A percentile compares a stretch with the other conserved stretches of the same genome.
Evolutionary conservation across 257 asterid species (phyloP).

Genomic region (Cynanchum wilfordii): DNA sequence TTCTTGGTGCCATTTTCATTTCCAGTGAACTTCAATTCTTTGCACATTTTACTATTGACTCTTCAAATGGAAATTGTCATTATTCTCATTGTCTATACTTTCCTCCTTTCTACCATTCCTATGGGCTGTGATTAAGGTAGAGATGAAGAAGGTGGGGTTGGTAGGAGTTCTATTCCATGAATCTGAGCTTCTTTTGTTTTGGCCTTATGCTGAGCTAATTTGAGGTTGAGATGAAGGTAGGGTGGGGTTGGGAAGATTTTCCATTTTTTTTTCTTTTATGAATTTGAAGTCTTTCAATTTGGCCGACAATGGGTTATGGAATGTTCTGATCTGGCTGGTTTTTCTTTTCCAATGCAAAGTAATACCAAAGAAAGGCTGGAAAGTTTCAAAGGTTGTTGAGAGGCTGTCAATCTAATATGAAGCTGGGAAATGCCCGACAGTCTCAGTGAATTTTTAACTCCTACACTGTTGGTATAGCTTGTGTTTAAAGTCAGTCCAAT

Average conservation of each 20-base stretch:
- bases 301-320: background rate
- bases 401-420: background rate
- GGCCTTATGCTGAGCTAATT: background rate
- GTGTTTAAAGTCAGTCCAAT: background rate
- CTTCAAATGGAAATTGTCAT: no score
- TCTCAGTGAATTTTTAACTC: background rate
- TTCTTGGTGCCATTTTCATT: background rate
- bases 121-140: no score
- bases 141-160: background rate
- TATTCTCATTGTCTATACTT: no score
- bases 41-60: background rate
- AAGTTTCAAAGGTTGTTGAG: background rate
- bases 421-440: background rate
- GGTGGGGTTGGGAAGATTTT: background rate
- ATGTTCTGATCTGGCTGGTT: background rate
- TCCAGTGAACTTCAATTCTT: background rate
- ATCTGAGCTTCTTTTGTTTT: no score
- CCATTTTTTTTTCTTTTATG: no score
- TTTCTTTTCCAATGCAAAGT: background rate
- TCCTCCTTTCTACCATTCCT: no score
- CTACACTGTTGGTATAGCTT: background rate
- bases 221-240: background rate
- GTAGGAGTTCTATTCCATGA: background rate
- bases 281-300: background rate
- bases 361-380: conserved; percentile 1